Percentiles rank a stretch among this genome's conserved stretches.
Conservation (phyloP, 192 early-diverging fungal species). For the Phlyctochytrium planicorne region DNA sequence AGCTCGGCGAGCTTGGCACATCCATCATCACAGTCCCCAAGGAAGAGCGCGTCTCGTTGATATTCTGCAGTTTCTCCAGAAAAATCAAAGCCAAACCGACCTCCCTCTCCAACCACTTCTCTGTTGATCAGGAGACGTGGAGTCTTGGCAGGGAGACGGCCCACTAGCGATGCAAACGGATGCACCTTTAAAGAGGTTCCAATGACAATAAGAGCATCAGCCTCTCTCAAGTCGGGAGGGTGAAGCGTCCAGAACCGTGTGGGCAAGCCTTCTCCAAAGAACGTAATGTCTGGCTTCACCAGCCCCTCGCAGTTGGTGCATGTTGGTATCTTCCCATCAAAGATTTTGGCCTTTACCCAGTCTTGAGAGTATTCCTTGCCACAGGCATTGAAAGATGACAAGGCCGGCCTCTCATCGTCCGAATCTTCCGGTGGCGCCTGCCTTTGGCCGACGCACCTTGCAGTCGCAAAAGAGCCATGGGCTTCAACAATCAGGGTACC, state of each 20-base stretch:
- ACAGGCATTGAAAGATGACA: neutral
- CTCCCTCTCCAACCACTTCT: conserved; percentile 63
- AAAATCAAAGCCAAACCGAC: conserved; percentile 23
- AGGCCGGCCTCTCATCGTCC: neutral
- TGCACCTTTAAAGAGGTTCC: conserved; percentile 89
- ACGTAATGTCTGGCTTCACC: conserved; percentile 95
- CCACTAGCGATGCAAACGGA: conserved; percentile 82
- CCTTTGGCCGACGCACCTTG: conserved; percentile 73
- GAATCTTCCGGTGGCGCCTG: neutral
- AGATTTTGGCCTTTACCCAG: conserved; percentile 29
- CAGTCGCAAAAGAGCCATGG: conserved; percentile 87
- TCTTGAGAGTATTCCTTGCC: conserved; percentile 24
- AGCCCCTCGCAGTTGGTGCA: conserved; percentile 68
- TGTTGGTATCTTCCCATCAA: conserved; percentile 58
- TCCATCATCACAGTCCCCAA: conserved; percentile 85
- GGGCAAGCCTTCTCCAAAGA: conserved; percentile 92
- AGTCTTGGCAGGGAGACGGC: conserved; percentile 56
- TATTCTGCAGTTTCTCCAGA: conserved; percentile 40
- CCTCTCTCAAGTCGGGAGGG: conserved; percentile 29
- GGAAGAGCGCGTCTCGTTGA: conserved; percentile 74
- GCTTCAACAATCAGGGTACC: conserved; percentile 79
- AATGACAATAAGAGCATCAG: conserved; percentile 90
- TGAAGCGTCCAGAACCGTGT: conserved; percentile 53
- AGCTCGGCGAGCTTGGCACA: conserved; percentile 64
- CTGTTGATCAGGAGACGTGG: conserved; percentile 92